Evolutionary conservation across 2,329 filamentous ascomycete species (phyloP), one percentile per base, ranked within the genome.

Genomic region (Cercospora citrullina): DNA sequence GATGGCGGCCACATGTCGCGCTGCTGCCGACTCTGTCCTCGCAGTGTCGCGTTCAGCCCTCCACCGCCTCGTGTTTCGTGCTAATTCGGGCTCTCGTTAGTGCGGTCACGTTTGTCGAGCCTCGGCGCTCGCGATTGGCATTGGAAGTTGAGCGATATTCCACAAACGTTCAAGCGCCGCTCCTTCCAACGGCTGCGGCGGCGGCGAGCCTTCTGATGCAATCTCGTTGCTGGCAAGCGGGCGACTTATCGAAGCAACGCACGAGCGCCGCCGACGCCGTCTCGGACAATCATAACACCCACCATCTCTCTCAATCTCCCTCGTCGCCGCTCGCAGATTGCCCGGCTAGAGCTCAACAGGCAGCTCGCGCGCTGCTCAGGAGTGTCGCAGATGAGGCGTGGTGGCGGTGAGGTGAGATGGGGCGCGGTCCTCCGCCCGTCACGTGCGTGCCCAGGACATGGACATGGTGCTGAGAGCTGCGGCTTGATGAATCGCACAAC

Each of bases 121-220:
- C 53, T 58, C 53, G 53, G 53, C 30, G 53, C 53, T 30, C 21
- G 53, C 53, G 30, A 58, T 58, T 58, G 53, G 53, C 53, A 58
- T 9, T 10, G 53, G 14, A 3, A 58, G 21, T 6, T n/a, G 53
- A 53, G 48, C 26, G 48, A 53, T 21, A 53, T 21, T 21, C 53
- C 53, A 58, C 53, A 58, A 58, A 58, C 53, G 53, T 16, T 23
- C 53, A 31, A 58, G 53, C 53, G 53, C 16, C 53, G 53, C 53
- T 58, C 53, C 53, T 58, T 26, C 26, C 16, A 33, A 58, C 53
- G 53, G 53, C 53, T 30, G 53, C 23, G 53, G 53, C 53, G 26
- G 53, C 53, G 53, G 45, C 45, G 45, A 26, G 45, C 45, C 21
- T n/a, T 26, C 45, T 33, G 53, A 30, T 58, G 53, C 30, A 58